Percentiles rank a stretch among this genome's conserved stretches.
Evolutionary conservation across 1,139 yeast species (phyloP).

Genomic region (Lodderomyces theae): DNA sequence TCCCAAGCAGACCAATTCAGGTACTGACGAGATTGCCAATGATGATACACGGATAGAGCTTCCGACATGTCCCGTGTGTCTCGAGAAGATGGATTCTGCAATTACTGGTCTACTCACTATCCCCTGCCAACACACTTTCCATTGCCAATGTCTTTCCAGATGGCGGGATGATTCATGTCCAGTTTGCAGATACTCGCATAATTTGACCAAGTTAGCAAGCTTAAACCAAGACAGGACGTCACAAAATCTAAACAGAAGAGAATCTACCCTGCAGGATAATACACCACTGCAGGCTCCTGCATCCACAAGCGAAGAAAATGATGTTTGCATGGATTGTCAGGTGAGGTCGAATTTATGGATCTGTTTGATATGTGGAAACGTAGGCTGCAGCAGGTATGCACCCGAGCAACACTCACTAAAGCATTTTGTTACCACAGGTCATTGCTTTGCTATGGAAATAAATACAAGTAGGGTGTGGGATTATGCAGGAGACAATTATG

Average conservation of each 20-base stretch:
- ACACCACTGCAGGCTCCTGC: background rate
- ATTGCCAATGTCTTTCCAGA: conserved; percentile 81
- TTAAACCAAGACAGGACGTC: conserved; percentile 2
- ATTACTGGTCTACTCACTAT: conserved; percentile 82
- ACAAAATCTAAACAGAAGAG: conserved; percentile 7
- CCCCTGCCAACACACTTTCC: conserved; percentile 92
- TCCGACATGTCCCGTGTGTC: conserved; percentile 92
- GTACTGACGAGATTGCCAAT: background rate
- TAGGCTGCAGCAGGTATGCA: conserved; percentile 64
- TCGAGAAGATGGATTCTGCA: conserved; percentile 83
- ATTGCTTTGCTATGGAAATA: conserved; percentile 90
- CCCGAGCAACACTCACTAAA: conserved; percentile 78
- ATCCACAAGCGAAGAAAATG: conserved; percentile 15
- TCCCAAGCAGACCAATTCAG: background rate
- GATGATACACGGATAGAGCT: conserved; percentile 49
- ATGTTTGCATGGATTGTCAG: conserved; percentile 37
- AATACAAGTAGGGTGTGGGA: conserved; percentile 91
- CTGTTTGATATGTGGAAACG: conserved; percentile 46
- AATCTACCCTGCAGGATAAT: background rate
- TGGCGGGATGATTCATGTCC: conserved; percentile 95
- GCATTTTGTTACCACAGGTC: conserved; percentile 76
- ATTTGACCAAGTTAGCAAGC: conserved; percentile 24
- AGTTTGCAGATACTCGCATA: conserved; percentile 77
- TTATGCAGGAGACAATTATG: conserved; percentile 88
- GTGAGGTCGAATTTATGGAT: conserved; percentile 38